Evolutionary conservation across 2,329 filamentous ascomycete species (phyloP).

Genomic region (Colletotrichum somersetense): DNA sequence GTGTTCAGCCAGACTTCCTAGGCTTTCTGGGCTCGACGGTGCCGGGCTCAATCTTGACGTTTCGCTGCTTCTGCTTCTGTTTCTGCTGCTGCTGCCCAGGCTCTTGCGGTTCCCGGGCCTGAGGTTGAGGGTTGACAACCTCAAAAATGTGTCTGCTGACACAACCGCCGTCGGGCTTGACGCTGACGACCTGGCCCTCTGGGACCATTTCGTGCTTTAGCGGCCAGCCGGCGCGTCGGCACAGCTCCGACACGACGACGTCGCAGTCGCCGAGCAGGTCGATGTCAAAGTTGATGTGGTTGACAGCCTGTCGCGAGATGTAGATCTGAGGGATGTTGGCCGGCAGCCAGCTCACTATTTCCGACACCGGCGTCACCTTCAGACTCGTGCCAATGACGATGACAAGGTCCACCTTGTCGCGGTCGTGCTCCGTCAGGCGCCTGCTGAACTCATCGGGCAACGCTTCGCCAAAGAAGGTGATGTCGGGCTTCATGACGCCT

Average conservation of each 20-base stretch:
- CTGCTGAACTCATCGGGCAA: conserved; percentile 87
- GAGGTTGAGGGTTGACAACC: conserved; percentile 36
- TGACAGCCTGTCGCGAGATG: conserved; percentile 85
- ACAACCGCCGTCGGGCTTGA: conserved; percentile 63
- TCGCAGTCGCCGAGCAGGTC: conserved; percentile 97
- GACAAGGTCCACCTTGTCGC: conserved; percentile 84
- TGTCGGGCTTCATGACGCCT: conserved; percentile 96
- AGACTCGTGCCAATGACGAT: conserved; percentile 96
- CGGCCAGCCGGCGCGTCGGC: conserved; percentile 83
- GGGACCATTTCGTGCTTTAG: conserved; percentile 87
- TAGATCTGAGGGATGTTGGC: conserved; percentile 89
- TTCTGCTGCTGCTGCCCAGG: neutral
- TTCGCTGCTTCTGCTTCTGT: neutral
- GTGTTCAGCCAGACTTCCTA: conserved; percentile 21
- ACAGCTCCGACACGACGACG: conserved; percentile 87
- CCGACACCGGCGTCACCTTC: conserved; percentile 94
- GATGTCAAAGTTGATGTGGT: conserved; percentile 95
- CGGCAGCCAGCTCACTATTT: conserved; percentile 86
- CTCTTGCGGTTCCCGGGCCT: neutral
- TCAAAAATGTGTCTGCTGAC: conserved; percentile 56
- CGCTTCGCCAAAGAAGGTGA: conserved; percentile 96
- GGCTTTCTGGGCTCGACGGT: conserved; percentile 22
- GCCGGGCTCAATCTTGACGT: neutral
- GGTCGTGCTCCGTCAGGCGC: conserved; percentile 85
- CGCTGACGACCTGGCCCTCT: conserved; percentile 70